These are phyloP conservation scores for Penicillium dipodomyicola DNA, from an alignment of 495 filamentous ascomycete species.

Conservation along the genomic window DNA sequence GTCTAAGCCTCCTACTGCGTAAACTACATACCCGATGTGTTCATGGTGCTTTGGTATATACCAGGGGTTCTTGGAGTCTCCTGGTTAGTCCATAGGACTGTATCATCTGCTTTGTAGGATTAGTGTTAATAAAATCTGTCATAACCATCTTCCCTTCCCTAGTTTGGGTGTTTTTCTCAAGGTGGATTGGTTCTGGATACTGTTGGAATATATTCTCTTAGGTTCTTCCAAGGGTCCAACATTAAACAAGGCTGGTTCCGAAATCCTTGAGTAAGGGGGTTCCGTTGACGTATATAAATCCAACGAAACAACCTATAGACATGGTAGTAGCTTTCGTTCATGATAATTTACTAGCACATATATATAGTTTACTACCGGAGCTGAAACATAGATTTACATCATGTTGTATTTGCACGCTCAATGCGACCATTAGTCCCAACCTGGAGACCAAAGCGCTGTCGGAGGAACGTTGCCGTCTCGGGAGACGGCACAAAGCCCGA, in stretches of 20 bases:
- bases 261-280: background rate
- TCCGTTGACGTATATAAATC: background rate
- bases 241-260: background rate
- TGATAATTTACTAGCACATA: background rate
- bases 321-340: background rate
- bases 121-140: background rate
- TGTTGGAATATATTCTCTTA: background rate
- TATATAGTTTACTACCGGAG: slow-evolving; percentile 1
- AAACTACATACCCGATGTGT: slow-evolving; percentile 4
- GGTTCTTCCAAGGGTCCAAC: background rate
- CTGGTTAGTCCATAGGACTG: background rate
- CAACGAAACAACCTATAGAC: background rate
- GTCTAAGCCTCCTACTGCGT: slow-evolving; percentile 22
- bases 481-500: slow-evolving; percentile 34
- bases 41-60: background rate
- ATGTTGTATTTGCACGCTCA: slow-evolving; percentile 29
- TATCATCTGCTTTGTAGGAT: background rate
- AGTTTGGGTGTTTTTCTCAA: background rate
- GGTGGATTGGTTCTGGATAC: background rate
- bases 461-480: slow-evolving; percentile 43
- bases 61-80: background rate
- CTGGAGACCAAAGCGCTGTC: slow-evolving; percentile 44
- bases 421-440: slow-evolving; percentile 42
- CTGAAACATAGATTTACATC: slow-evolving; percentile 17
- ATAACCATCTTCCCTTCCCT: background rate